These are phyloP conservation scores for Colletotrichum spaethianum DNA, from an alignment of 2,329 filamentous ascomycete genomes.

Conservation along the genomic window DNA sequence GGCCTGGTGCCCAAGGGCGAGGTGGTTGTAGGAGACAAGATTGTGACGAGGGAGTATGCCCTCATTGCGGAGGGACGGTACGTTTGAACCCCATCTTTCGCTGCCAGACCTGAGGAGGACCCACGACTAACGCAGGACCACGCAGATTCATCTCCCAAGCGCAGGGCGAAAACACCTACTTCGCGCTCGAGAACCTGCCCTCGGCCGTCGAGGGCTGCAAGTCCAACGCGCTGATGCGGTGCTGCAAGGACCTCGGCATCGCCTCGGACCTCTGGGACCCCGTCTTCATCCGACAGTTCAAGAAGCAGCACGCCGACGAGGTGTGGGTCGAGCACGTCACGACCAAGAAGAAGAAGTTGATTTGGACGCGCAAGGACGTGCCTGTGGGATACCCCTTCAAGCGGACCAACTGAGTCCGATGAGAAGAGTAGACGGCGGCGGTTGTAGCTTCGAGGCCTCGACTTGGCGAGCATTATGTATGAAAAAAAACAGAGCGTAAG, in stretches of 20 bases:
- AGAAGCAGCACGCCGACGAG: constrained; percentile 81
- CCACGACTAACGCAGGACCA: background rate
- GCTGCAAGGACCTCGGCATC: constrained; percentile 97
- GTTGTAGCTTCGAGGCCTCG: background rate
- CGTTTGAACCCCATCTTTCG: constrained; percentile 47
- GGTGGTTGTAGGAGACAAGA: constrained; percentile 84
- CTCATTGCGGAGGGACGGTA: constrained; percentile 90
- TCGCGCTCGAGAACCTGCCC: constrained; percentile 89
- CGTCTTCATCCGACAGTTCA: constrained; percentile 87
- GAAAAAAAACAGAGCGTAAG: background rate
- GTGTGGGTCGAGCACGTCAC: constrained; percentile 89
- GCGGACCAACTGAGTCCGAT: constrained; percentile 26
- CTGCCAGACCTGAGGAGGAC: no score
- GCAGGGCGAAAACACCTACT: constrained; percentile 95
- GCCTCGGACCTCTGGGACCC: constrained; percentile 98
- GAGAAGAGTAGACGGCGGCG: background rate
- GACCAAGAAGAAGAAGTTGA: constrained; percentile 91
- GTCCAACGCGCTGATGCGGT: constrained; percentile 97
- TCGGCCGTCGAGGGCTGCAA: constrained; percentile 97
- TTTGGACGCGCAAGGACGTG: constrained; percentile 89
- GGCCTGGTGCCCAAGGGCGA: constrained; percentile 91
- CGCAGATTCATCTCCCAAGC: constrained; percentile 89
- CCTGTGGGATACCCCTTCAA: constrained; percentile 76
- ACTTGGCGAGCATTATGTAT: background rate
- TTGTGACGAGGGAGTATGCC: constrained; percentile 92